Conservation (phyloP, 2,329 filamentous ascomycete species). For the Phialemoniopsis sp. region DNA sequence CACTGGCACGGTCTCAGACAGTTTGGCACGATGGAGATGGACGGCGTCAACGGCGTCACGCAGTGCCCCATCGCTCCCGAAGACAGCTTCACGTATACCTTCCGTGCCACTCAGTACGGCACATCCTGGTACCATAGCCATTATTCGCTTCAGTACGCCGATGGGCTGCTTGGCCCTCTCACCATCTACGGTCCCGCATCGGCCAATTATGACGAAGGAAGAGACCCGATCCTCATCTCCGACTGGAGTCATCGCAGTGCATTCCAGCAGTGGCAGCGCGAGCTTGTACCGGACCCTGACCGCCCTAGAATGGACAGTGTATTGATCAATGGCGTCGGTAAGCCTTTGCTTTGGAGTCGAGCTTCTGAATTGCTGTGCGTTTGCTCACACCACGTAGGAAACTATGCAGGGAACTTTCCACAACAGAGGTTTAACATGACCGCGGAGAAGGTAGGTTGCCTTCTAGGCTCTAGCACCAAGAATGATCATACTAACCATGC, state of each 20-base stretch:
- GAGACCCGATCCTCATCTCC: not conserved
- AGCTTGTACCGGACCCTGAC: not conserved
- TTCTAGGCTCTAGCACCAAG: too few relatives aligned
- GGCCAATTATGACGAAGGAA: conserved; percentile 2
- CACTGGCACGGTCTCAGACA: conserved; percentile 31
- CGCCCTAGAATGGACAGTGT: too few relatives aligned
- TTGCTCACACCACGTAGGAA: too few relatives aligned
- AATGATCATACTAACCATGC: too few relatives aligned
- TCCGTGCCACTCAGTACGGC: conserved; percentile 28
- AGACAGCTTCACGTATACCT: conserved; percentile 27
- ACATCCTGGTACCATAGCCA: conserved; percentile 33
- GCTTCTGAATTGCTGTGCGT: too few relatives aligned
- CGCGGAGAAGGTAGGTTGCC: too few relatives aligned
- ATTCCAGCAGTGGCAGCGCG: not conserved
- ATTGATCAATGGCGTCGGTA: too few relatives aligned
- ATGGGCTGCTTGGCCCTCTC: conserved; percentile 43
- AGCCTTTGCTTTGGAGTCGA: too few relatives aligned
- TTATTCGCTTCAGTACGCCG: conserved; percentile 26
- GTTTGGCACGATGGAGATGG: conserved; percentile 20
- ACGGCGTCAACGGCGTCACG: conserved; percentile 25
- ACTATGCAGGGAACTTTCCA: too few relatives aligned
- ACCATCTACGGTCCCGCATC: conserved; percentile 24
- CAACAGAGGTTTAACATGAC: too few relatives aligned
- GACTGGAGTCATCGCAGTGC: not conserved
- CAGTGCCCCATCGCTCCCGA: conserved; percentile 53